A percentile compares a stretch with the other conserved stretches of the same genome.
These are phyloP conservation scores for Pugionium cornutum DNA, from an alignment of 345 rosid genomes.

Conservation along the genomic window DNA sequence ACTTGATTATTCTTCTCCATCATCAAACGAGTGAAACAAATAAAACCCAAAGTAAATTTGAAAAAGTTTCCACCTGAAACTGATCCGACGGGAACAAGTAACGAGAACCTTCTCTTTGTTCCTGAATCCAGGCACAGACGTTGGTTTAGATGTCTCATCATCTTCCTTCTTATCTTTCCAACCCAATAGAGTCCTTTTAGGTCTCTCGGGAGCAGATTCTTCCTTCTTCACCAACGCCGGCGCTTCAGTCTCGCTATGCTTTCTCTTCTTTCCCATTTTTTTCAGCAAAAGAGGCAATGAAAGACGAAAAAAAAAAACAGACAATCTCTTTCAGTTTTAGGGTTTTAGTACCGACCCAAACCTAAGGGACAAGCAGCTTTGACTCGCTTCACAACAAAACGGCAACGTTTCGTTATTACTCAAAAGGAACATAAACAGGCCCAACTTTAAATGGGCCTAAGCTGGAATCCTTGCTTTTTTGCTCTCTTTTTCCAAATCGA, in stretches of 20 bases:
- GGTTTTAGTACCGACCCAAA: constrained; percentile 22
- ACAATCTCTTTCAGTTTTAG: constrained; percentile 21
- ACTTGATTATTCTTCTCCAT: constrained; percentile 1
- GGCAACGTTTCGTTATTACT: background rate
- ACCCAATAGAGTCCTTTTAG: constrained; percentile 73
- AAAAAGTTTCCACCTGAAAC: constrained; percentile 57
- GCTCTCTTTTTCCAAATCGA: constrained; percentile 14
- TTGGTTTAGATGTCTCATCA: constrained; percentile 22
- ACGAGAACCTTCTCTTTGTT: constrained; percentile 94
- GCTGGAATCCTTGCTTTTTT: background rate
- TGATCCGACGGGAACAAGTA: constrained; percentile 92
- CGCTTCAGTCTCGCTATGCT: constrained; percentile 60
- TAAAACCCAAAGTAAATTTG: background rate
- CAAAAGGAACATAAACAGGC: constrained; percentile 4
- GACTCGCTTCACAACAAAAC: constrained; percentile 8
- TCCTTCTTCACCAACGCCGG: constrained; percentile 50
- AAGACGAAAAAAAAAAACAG: background rate
- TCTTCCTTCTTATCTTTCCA: constrained; percentile 70
- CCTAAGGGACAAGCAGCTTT: constrained; percentile 26
- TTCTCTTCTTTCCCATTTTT: constrained; percentile 80
- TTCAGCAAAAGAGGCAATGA: background rate
- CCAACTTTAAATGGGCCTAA: constrained; percentile 1
- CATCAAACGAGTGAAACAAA: constrained; percentile 5
- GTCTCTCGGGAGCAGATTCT: constrained; percentile 59
- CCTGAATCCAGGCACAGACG: constrained; percentile 51